Evolutionary conservation across 176 grass and related monocot genomes (phyloP), one percentile per base, ranked within the genome.

Genomic region (Carex littledalei): DNA sequence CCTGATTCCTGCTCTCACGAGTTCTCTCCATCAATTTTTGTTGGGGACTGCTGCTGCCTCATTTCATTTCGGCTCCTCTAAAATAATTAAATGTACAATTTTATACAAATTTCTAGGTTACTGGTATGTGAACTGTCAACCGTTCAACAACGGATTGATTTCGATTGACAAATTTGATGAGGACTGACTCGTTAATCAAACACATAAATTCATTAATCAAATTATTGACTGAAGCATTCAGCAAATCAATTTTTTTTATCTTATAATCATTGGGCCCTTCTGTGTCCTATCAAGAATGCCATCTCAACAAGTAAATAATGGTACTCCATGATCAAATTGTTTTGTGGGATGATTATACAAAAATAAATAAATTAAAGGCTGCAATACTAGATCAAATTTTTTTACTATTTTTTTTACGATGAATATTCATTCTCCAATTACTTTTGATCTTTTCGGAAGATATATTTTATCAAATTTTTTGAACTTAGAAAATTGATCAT

Each of bases 1-100:
- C 56, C 13, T 57, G 55, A 15, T 18, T 59, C 13, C 57, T 63
- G 58, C 47, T 81, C 16, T 81, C 60, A 81, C 79, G 60, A 81
- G 79, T 41, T 43, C 14, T 82, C 74, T 78, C 74, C 74, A 18
- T 78, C 13, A 57, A n/a, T 2, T 78, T 78, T 45, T 17, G 68
- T 72, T 37, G 68, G 43, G 18, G 37, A 2, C 9, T 64, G 22
- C 0, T 62, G 21, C 15, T 62, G n/a, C 2, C 9, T 50, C 47
- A 50, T 50, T 63, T 63, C 18, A 50, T 50, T 63, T 63, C 18
- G 1, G 8, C 60, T 63, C 60, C 60, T 63, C 60, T 63, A 24
- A 63, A 63, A 63, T 50, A 2, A 0, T 63, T 24, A 9, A 9
- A 63, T 3, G 60, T 63, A 24, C 20, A 63, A 63, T 63, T 63